Base-by-base conservation (phyloP, 2,329 filamentous ascomycete genomes). In the Fusarium coicis region DNA sequence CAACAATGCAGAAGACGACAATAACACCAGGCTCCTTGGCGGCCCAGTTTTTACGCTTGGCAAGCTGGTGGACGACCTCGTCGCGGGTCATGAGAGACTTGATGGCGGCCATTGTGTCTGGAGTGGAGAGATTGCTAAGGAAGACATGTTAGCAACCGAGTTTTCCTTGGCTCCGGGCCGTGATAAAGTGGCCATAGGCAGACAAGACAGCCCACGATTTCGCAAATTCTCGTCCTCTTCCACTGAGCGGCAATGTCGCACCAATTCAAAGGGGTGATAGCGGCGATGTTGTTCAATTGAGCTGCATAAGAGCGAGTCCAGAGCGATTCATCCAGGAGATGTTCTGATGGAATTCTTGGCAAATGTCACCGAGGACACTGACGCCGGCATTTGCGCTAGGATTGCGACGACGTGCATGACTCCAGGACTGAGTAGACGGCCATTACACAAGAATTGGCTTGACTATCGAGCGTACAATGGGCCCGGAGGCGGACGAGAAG, bases 1-100 rank as follows among this genome's bases (percentile, higher is more conserved):
- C 81, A 72, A 85, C 79, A 60, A 85, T 85, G 77, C 79, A 81
- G 76, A 85, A 84, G 73, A 85, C 84, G 58, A 84, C 80, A 68
- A 85, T 79, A 73, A 84, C 82, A 76, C 84, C 84, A 57, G 78
- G 77, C 59, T 85, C 80, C 63, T 76, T 70, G 36, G 78, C 65
- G 57, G 84, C 77, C 82, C 82, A 85, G 81, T 80, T 85, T 70
- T 80, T 65, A 67, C 84, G 83, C 82, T 83, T 84, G 74, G 74
- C 77, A 52, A 85, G 78, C 76, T 83, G 79, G 79, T 80, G 72
- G 54, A 82, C 73, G 75, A 80, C 81, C 65, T 78, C 74, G 76
- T 83, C 80, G 76, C 82, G 83, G 77, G 77, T 75, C 70, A 81
- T 80, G 70, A 84, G 70, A 64, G 80, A 75, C 76, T 80, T 79